Conservation (phyloP, 2,329 filamentous ascomycete species). For the Botryotinia calthae region DNA sequence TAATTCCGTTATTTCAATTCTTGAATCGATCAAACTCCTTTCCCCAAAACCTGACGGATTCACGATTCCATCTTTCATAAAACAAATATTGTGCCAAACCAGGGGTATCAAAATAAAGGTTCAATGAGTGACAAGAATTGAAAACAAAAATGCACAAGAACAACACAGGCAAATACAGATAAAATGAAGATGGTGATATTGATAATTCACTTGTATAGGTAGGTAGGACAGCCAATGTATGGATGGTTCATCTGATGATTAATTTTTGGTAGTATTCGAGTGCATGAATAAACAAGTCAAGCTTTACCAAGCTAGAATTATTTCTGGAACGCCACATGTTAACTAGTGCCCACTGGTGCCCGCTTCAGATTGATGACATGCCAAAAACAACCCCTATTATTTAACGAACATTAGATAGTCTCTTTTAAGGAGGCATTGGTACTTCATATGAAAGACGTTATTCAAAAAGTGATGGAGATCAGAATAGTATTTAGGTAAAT, state of each 20-base stretch:
- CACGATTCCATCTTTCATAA: background rate
- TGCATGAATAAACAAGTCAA: background rate
- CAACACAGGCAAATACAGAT: background rate
- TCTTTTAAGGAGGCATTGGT: background rate
- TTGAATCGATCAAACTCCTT: background rate
- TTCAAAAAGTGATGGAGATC: background rate
- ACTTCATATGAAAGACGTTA: background rate
- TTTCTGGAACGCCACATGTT: background rate
- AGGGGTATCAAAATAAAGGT: background rate
- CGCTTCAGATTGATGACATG: background rate
- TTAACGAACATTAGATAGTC: constrained; percentile 3
- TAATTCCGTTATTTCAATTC: background rate
- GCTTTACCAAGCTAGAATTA: background rate
- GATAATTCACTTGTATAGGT: background rate
- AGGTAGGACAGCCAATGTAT: background rate
- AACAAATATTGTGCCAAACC: background rate
- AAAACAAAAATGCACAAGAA: background rate
- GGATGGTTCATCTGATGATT: background rate
- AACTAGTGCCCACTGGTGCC: background rate
- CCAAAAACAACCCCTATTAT: background rate
- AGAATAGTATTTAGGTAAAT: background rate
- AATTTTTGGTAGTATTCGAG: background rate
- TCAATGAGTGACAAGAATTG: background rate
- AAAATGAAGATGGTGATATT: background rate
- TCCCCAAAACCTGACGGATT: background rate